Evolutionary conservation across 352 stramenopile genomes (phyloP), one percentile per base, ranked within the genome.

Genomic region (Pythium grandisporangium): DNA sequence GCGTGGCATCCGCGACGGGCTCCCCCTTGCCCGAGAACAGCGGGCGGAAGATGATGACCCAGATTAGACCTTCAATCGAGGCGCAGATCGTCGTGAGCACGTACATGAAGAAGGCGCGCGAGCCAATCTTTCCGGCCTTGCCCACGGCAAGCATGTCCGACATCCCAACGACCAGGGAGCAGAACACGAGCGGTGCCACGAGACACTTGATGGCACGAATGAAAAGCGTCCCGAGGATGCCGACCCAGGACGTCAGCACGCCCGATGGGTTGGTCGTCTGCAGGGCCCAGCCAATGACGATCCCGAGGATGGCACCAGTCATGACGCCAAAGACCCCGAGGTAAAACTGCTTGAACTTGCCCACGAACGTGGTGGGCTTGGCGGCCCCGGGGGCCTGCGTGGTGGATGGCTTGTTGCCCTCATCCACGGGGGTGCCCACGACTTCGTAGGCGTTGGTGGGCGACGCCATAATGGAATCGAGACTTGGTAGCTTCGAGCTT

Each of bases 151-250:
- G 27, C 45, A 73, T 58, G 20, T 77, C 62, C 27, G 50, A 60
- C 32, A 77, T 64, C 29, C 47, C 60, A 7, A 53, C 45, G 13
- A 66, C 33, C 13, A 73, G 48, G 13, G 35, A 55, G 35, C 42
- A 66, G 43, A 78, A 70, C 11, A 78, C 59, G 37, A 74, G 50
- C 34, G 66, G 63, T 26, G 56, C 44, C 30, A 78, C 57, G 26
- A 70, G 43, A 33, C 66, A 78, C 52, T 67, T 71, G 41, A 78
- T 57, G 14, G 60, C 60, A 29, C 56, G 55, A 43, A 72, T 55
- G 48, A 70, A 72, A 16, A 76, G 52, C 13, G 61, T 14, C 1
- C 64, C 64, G 2, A 58, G 64, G n/a, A 72, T 49, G 17, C 37
- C 42, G 36, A 75, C 56, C 63, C 57, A 75, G 10, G 49, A 57